Conservation (phyloP, 2,329 filamentous ascomycete genomes). For the Fusarium continuum region DNA sequence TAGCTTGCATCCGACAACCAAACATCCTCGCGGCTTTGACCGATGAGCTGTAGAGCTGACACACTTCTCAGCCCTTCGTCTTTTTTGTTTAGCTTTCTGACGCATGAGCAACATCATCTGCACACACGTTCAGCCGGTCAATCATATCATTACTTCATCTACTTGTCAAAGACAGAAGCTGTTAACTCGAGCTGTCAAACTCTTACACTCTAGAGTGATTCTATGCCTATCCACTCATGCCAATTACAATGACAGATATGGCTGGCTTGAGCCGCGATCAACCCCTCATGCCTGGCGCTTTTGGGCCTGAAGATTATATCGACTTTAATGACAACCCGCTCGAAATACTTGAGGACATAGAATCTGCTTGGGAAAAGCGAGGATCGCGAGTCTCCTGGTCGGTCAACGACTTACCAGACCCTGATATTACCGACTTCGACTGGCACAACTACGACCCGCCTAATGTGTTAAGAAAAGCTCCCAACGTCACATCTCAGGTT, state of each 20-base stretch:
- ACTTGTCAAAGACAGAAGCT: neutral
- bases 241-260: conserved; percentile 3
- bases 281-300: conserved; percentile 44
- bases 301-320: conserved; percentile 45
- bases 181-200: too few relatives aligned
- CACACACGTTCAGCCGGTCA: neutral
- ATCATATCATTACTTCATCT: neutral
- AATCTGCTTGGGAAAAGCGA: conserved; percentile 39
- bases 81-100: conserved; percentile 21
- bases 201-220: neutral
- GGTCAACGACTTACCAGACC: conserved; percentile 33
- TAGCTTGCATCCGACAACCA: conserved; percentile 8
- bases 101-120: conserved; percentile 10
- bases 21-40: neutral
- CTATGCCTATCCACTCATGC: too few relatives aligned
- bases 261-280: conserved; percentile 22
- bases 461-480: conserved; percentile 49
- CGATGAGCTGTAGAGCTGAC: neutral
- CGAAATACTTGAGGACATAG: conserved; percentile 34
- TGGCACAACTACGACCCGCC: conserved; percentile 61
- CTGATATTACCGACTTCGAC: conserved; percentile 48
- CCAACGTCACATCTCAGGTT: conserved; percentile 52
- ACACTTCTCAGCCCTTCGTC: neutral
- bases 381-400: conserved; percentile 33
- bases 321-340: conserved; percentile 46